These are phyloP conservation scores for grape (Vitis vinifera) DNA, from an alignment of 164 flowering plant species.

Conservation along the genomic window DNA sequence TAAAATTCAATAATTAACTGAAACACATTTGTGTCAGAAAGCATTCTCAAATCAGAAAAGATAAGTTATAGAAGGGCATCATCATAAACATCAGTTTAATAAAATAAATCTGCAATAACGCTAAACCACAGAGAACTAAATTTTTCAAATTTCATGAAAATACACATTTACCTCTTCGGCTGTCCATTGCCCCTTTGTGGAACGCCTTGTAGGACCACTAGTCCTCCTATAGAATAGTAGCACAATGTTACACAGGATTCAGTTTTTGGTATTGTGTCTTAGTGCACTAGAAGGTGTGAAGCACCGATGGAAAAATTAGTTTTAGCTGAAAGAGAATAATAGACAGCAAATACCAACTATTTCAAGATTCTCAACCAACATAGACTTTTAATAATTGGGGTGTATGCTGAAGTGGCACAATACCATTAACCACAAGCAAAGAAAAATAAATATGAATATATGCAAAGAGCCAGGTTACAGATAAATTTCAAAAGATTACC, in stretches of 20 bases:
- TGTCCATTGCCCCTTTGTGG: constrained; percentile 98
- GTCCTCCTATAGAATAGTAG: constrained; percentile 67
- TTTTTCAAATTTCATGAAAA: not conserved
- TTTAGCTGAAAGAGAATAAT: not conserved
- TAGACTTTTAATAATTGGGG: not conserved
- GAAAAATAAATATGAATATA: not conserved
- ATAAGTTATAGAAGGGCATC: too few species aligned
- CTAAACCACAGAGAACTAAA: too few species aligned
- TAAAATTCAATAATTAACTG: too few species aligned
- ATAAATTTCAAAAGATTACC: constrained; percentile 39
- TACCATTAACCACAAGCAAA: not conserved
- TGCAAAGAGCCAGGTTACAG: not conserved
- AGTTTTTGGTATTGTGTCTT: not conserved
- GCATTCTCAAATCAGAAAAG: too few species aligned
- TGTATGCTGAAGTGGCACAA: not conserved
- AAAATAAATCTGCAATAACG: not conserved
- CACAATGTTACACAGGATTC: not conserved
- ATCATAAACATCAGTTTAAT: not conserved
- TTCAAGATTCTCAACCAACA: not conserved
- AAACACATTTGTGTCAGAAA: too few species aligned
- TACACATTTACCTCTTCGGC: constrained; percentile 70
- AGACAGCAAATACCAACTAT: not conserved
- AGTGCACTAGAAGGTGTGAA: too few species aligned
- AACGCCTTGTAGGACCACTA: constrained; percentile 94
- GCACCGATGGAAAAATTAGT: not conserved